Base-by-base conservation (phyloP, 2,329 filamentous ascomycete genomes). In the Apiospora rasikravindrae region DNA sequence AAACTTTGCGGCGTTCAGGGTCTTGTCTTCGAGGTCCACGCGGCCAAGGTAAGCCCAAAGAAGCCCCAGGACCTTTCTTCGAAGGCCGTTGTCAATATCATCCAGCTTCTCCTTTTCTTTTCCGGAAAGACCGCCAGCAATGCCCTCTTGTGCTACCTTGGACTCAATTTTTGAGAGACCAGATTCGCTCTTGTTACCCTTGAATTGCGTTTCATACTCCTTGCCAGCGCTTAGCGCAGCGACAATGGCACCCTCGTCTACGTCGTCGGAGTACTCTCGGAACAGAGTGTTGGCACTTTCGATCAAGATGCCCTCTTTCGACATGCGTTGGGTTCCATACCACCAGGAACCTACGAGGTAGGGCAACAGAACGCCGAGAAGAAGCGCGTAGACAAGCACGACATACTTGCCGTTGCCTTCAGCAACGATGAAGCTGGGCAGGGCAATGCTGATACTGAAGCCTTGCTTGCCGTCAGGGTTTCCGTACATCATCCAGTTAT, bases 401-500 rank as follows among this genome's bases (percentile, higher is more conserved):
- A 99, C 93, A 80, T 97, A 98, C 86, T 98, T 98, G 76, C 95
- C 96, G 82, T 96, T 97, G 71, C 95, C 96, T 76, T 98, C 94
- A 19, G 94, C 93, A 71, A 99, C 89, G 78, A 99, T 95, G 83
- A 96, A 94, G 81, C 96, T 93, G 66, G 96, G 96, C 66, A 99
- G 88, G 66, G 96, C 96, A 76, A 99, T 99, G 75, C 96, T 96
- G 80, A 99, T 98, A 84, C 95, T 98, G 84, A 95, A 96, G 82
- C 95, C 96, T 85, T 99, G 96, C 88, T 98, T 98, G 80, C 96
- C 96, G 81, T 99, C 96, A 8, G 96, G 96, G 82, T 99, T 95
- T 71, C 96, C 96, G 79, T 93, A 99, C 82, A 97, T 93, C 70
- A 98, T 91, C 83, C 94, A 99, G 86, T 99, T 99, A 84, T 97